These are phyloP conservation scores for Euphorbia pulcherrima DNA, from an alignment of 345 rosid species.

Conservation along the genomic window DNA sequence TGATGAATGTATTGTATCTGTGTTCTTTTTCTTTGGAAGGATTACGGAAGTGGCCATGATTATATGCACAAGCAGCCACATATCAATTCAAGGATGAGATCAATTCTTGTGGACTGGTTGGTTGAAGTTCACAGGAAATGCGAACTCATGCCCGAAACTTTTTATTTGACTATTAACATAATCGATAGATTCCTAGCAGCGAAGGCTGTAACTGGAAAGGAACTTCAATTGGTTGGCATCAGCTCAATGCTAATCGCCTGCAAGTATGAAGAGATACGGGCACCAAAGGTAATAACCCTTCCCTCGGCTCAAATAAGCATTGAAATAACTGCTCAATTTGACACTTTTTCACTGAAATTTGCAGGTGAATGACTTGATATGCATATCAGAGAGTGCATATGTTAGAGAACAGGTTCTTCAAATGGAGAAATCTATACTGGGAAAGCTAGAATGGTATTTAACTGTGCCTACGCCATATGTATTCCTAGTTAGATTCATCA, in stretches of 20 bases:
- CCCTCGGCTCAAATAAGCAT: neutral
- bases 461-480: constrained; percentile 85
- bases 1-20: neutral
- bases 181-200: constrained; percentile 70
- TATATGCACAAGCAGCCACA: constrained; percentile 73
- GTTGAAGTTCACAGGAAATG: constrained; percentile 79
- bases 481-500: constrained; percentile 69
- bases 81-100: constrained; percentile 77
- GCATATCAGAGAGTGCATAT: constrained; percentile 83
- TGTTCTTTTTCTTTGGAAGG: constrained; percentile 37
- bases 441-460: constrained; percentile 70
- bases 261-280: constrained; percentile 96
- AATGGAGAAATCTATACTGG: constrained; percentile 77
- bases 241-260: constrained; percentile 85
- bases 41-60: constrained; percentile 47
- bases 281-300: constrained; percentile 57
- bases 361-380: constrained; percentile 79
- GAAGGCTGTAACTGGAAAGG: constrained; percentile 57
- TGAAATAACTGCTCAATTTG: neutral
- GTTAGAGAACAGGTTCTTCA: constrained; percentile 60
- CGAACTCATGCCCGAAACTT: constrained; percentile 79
- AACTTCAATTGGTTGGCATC: constrained; percentile 78
- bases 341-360: neutral
- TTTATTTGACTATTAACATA: constrained; percentile 68
- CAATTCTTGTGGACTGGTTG: constrained; percentile 82